phyloP scores from a whole-genome alignment of 148 eudicot species.

The Rhododendron kiyosumense region DNA sequence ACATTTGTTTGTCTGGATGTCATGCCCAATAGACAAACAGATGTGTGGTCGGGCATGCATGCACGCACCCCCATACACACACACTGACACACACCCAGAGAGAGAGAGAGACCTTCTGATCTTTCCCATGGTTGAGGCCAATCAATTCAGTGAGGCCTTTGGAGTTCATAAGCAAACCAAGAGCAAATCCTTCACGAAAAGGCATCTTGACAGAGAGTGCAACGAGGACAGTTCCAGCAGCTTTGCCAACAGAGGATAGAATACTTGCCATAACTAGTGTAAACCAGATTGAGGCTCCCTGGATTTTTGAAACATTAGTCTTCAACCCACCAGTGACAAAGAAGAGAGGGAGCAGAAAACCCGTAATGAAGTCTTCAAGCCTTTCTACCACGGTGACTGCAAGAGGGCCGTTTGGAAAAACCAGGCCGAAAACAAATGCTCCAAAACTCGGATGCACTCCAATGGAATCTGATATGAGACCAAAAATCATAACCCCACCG shows the following conservation, averaged over 20 bases:
- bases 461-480: conserved; percentile 8
- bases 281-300: conserved; percentile 1
- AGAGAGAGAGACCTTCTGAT: conserved; percentile 17
- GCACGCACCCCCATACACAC: background rate
- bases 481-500: conserved; percentile 13
- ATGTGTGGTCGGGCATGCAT: background rate
- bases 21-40: background rate
- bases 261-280: background rate
- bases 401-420: conserved; percentile 14
- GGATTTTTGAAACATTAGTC: conserved; percentile 3
- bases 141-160: conserved; percentile 9
- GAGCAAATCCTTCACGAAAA: conserved; percentile 9
- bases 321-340: conserved; percentile 2
- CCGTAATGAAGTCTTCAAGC: conserved; percentile 17
- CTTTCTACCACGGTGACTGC: conserved; percentile 2
- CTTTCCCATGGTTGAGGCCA: conserved; percentile 13
- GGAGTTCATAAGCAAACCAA: conserved; percentile 18
- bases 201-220: conserved; percentile 10
- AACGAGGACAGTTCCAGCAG: conserved; percentile 12
- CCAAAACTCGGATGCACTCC: conserved; percentile 16
- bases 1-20: background rate
- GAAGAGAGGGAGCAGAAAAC: conserved; percentile 11
- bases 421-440: conserved; percentile 15
- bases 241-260: conserved; percentile 12
- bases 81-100: background rate